These are phyloP conservation scores for Crataegus laevigata DNA, from an alignment of 306 rosid genomes.

Conservation along the genomic window DNA sequence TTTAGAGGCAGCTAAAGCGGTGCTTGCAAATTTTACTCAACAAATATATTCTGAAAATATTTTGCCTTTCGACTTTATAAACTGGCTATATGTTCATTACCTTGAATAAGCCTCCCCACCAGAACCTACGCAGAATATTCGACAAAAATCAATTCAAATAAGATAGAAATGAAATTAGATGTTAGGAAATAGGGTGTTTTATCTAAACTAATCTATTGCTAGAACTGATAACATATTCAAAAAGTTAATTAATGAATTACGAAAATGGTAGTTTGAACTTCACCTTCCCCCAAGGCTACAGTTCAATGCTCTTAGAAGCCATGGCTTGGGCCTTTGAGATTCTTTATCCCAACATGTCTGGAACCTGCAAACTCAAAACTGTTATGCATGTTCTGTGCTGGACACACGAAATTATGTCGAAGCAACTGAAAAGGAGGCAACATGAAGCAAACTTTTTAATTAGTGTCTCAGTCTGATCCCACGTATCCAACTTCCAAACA, in stretches of 20 bases:
- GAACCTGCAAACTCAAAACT: conserved; percentile 39
- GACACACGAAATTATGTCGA: conserved; percentile 13
- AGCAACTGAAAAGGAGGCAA: conserved; percentile 8
- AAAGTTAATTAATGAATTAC: too few species aligned
- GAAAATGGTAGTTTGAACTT: neutral
- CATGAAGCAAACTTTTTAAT: conserved; percentile 37
- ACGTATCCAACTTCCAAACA: conserved; percentile 83
- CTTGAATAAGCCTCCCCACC: conserved; percentile 79
- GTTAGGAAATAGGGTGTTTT: neutral
- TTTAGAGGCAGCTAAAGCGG: neutral
- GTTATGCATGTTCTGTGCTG: neutral
- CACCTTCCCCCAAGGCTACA: conserved; percentile 79
- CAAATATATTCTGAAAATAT: neutral
- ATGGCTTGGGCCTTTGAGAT: conserved; percentile 55
- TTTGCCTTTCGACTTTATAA: neutral
- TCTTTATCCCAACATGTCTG: conserved; percentile 67
- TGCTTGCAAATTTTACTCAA: neutral
- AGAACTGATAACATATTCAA: neutral
- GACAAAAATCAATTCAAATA: conserved; percentile 19
- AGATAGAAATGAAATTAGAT: neutral
- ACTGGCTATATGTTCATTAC: conserved; percentile 25
- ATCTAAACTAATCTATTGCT: neutral
- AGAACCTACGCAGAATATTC: conserved; percentile 51
- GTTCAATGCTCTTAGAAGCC: conserved; percentile 77
- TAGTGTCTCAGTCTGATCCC: conserved; percentile 67